Evolutionary conservation across 805 yeast genomes (phyloP).

Genomic region (Alloascoidea hylecoeti): DNA sequence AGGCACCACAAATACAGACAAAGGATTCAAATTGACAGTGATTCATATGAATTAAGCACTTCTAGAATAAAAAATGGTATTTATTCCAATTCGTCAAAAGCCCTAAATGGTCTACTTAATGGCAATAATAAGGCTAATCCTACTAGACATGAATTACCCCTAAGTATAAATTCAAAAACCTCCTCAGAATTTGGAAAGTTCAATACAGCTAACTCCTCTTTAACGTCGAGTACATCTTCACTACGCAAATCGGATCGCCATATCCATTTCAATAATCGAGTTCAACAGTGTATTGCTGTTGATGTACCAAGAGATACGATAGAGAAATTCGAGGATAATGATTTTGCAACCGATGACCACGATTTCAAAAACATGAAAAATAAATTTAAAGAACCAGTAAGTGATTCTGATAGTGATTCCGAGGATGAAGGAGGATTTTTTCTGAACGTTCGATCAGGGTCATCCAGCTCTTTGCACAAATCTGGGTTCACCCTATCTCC

Average conservation of each 20-base stretch:
- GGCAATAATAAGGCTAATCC: too few species aligned
- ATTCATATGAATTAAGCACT: not conserved
- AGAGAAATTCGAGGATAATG: slow-evolving; percentile 12
- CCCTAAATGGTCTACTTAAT: too few species aligned
- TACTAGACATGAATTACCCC: too few species aligned
- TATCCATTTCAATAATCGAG: slow-evolving; percentile 89
- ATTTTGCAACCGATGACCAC: not conserved
- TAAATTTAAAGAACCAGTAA: too few species aligned
- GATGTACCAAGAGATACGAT: slow-evolving; percentile 20
- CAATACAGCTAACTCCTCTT: too few species aligned
- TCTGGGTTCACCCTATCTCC: slow-evolving; percentile 8
- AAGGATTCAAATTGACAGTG: slow-evolving; percentile 1
- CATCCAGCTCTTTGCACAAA: slow-evolving; percentile 15
- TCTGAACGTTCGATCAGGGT: slow-evolving; percentile 31
- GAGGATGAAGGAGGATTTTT: slow-evolving; percentile 63
- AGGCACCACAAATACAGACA: slow-evolving; percentile 24
- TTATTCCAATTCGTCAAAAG: too few species aligned
- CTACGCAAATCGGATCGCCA: slow-evolving; percentile 34
- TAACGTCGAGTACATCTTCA: not conserved
- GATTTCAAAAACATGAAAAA: too few species aligned
- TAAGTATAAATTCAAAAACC: too few species aligned
- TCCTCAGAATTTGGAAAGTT: too few species aligned
- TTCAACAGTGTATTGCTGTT: slow-evolving; percentile 84
- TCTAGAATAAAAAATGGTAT: too few species aligned
- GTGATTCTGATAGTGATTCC: slow-evolving; percentile 2